Base-by-base conservation (phyloP, 768 basidiomycete genomes). In the Clathrus columnatus region DNA sequence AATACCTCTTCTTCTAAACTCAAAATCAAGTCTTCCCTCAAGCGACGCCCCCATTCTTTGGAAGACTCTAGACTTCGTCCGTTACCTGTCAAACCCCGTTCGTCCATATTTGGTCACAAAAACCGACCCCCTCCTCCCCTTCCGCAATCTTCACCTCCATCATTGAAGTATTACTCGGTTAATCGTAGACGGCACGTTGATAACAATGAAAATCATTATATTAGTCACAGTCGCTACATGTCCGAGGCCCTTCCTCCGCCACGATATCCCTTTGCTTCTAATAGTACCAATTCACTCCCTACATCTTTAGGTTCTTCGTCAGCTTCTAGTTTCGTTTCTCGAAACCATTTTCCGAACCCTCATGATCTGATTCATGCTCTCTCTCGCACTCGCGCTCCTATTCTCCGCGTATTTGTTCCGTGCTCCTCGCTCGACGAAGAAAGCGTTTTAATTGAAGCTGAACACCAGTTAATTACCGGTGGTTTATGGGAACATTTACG, bases 401-500 rank as follows among this genome's bases (percentile, higher is more conserved):
- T 91, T 48, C 70, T 85, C 46, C 83, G 85, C 24, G 80, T 86
- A 48, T 91, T 85, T 59, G 81, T 86, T 23, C 88, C 88, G 1
- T 88, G 84, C 60, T 70, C 78, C 1, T 70, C 69, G 3, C 72
- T 87, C 42, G 73, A 78, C 36, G 72, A 70, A 18, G 65, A 63
- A 41, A 62, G 61, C 20, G 74, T 74, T 46, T 69, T 87, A 44
- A 63, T 73, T 8, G 70, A 71, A 10, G 90, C 87, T 64, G 83
- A 87, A 62, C 75, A 80, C 28, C 85, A 89, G 64, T 74, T 91
- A 4, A 69, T 79, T n/a, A 72, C 75, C 0, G 75, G 79, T 1
- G 85, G 80, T 0, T 74, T 91, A 5, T 90, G 87, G 87, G 69
- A 74, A 5, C 78, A 87, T 62, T 73, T 91, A n/a, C 87, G 84